Evolutionary conservation across 2,329 filamentous ascomycete species (phyloP), one percentile per base, ranked within the genome.

Genomic region (Juglanconis sp.): DNA sequence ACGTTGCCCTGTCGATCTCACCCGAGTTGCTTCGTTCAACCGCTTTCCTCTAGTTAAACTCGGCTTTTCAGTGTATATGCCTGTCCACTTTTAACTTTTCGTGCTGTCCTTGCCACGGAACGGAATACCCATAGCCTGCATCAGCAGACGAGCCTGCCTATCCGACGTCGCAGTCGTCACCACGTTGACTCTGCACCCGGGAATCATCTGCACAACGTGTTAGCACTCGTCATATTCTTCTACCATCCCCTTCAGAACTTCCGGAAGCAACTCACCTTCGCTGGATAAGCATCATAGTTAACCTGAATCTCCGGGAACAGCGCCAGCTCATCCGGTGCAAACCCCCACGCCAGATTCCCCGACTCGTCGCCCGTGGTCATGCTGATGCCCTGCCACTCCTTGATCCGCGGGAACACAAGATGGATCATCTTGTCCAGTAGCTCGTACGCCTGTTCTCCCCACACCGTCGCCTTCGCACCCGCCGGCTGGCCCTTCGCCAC

Each of bases 261-360:
- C 83, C n/a, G 83, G 68, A 85, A 87, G 76, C 86, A 38, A 53
- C 61, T 61, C 51, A 63, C 58, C 54, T 58, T 63, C 0, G 61
- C 38, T 13, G 61, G 61, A 32, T 63, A 63, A 9, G 61, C 92
- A 76, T 96, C 91, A 71, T 95, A 96, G 79, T 96, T 97, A 68
- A 92, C 86, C 75, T 97, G 93, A 50, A 99, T 85, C 78, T 99
- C 95, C 0, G 95, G 95, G 77, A 98, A 99, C 65, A 91, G 79
- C 54, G 89, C 86, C 68, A 96, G 86, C 67, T 89, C 86, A 61
- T 91, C 87, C 5, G 88, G 81, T 13, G 82, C 82, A 68, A 99
- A 81, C 66, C 95, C 95, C 73, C 93, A 94, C 9, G 82, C 83
- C 66, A 99, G 82, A 74, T 98, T 97, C 42, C 95, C 95, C 63